Percentiles rank a stretch among this genome's conserved stretches.
These are phyloP conservation scores for Platismatia glauca DNA, from an alignment of 495 filamentous ascomycete species.

Conservation along the genomic window DNA sequence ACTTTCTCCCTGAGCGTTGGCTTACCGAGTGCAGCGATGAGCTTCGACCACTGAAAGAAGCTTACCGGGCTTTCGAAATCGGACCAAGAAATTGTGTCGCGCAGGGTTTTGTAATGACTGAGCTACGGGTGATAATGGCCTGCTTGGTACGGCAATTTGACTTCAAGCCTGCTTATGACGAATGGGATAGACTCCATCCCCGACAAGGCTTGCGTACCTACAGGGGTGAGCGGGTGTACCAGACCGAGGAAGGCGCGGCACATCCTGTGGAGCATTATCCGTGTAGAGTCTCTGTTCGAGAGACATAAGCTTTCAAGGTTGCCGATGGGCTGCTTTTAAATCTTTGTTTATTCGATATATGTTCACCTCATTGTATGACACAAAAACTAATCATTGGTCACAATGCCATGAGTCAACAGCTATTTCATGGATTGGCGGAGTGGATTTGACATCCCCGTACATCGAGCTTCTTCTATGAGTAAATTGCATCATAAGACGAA, in stretches of 20 bases:
- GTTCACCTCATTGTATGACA: too few species aligned
- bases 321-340: background rate
- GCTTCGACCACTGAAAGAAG: slow-evolving; percentile 20
- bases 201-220: slow-evolving; percentile 6
- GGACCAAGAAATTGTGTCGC: slow-evolving; percentile 44
- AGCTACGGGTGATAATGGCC: slow-evolving; percentile 32
- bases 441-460: too few species aligned
- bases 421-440: too few species aligned
- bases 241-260: slow-evolving; percentile 16
- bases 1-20: slow-evolving; percentile 33
- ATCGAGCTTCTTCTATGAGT: too few species aligned
- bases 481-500: too few species aligned
- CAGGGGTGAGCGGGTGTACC: slow-evolving; percentile 25
- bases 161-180: slow-evolving; percentile 23
- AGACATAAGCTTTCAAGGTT: background rate
- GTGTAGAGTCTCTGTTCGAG: slow-evolving; percentile 3
- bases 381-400: too few species aligned
- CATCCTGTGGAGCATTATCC: slow-evolving; percentile 12
- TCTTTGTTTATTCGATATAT: too few species aligned
- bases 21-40: background rate
- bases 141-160: slow-evolving; percentile 20
- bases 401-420: too few species aligned
- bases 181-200: slow-evolving; percentile 16
- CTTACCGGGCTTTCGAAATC: slow-evolving; percentile 39
- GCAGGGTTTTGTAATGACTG: slow-evolving; percentile 38